phyloP scores from a whole-genome alignment of 192 early-diverging fungal genomes.

The Geosiphon pyriformis region DNA sequence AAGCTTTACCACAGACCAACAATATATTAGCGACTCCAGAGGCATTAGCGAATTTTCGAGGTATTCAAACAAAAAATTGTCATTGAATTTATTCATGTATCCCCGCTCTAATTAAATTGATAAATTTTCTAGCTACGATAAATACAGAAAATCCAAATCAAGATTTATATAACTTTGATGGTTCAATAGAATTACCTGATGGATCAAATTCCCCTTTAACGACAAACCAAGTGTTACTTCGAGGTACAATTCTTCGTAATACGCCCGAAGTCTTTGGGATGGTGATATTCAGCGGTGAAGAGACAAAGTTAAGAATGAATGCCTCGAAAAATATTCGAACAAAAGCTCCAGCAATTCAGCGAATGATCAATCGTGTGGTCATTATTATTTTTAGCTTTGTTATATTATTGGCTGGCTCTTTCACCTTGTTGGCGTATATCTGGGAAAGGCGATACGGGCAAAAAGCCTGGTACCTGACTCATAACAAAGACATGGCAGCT shows the following conservation, averaged over 20 bases:
- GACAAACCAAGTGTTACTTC: conserved; percentile 73
- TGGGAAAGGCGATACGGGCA: conserved; percentile 35
- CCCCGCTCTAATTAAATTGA: too few species aligned
- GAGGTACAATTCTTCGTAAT: conserved; percentile 81
- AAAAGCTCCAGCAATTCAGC: conserved; percentile 74
- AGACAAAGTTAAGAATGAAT: conserved; percentile 66
- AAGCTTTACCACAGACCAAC: conserved; percentile 60
- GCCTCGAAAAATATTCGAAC: conserved; percentile 62
- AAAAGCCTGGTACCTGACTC: conserved; percentile 50
- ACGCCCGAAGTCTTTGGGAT: conserved; percentile 74
- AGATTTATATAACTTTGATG: conserved; percentile 82
- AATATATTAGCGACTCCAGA: conserved; percentile 40
- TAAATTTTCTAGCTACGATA: conserved; percentile 33
- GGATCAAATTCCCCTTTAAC: conserved; percentile 55
- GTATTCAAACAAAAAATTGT: conserved; percentile 28
- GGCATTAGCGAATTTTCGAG: conserved; percentile 43
- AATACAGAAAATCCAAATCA: conserved; percentile 70
- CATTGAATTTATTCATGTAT: conserved; percentile 16
- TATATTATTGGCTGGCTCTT: conserved; percentile 49
- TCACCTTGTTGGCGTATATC: conserved; percentile 44
- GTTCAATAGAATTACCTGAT: conserved; percentile 58
- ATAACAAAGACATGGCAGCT: conserved; percentile 28
- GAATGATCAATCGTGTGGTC: conserved; percentile 73
- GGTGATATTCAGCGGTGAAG: conserved; percentile 67
- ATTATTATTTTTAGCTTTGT: conserved; percentile 59